A percentile compares a stretch with the other conserved stretches of the same genome.
These are phyloP conservation scores for Starmerella ratchasimensis DNA, from an alignment of 805 yeast genomes.

Conservation along the genomic window DNA sequence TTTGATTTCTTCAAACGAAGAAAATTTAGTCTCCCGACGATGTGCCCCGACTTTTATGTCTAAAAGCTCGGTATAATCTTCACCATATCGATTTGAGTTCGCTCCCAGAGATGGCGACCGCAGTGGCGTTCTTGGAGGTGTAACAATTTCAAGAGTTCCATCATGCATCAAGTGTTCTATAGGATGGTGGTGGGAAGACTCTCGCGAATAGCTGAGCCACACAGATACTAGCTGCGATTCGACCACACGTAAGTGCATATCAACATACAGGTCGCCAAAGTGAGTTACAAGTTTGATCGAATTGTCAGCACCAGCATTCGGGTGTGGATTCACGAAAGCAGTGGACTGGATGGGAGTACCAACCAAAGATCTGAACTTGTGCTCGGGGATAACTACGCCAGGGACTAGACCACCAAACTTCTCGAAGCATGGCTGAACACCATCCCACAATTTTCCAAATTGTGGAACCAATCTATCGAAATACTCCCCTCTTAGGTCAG, in stretches of 20 bases:
- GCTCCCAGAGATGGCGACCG: background rate
- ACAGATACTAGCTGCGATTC: conserved; percentile 44
- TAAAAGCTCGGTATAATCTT: conserved; percentile 5
- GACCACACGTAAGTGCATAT: conserved; percentile 67
- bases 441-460: conserved; percentile 29
- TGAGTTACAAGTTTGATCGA: conserved; percentile 41
- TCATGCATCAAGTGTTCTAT: background rate
- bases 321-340: conserved; percentile 28
- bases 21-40: conserved; percentile 56
- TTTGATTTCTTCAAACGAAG: conserved; percentile 57
- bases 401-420: conserved; percentile 19
- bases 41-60: conserved; percentile 44
- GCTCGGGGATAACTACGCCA: conserved; percentile 83
- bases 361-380: conserved; percentile 54
- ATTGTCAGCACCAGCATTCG: conserved; percentile 11
- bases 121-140: conserved; percentile 5
- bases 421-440: conserved; percentile 26
- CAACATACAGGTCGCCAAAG: conserved; percentile 54
- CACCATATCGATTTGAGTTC: background rate
- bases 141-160: background rate
- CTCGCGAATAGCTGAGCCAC: conserved; percentile 70
- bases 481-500: conserved; percentile 8
- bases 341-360: conserved; percentile 9
- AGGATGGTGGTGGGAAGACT: background rate
- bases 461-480: conserved; percentile 18